These are phyloP conservation scores for Verticillium dahliae DNA, from an alignment of 2,329 filamentous ascomycete species.

Conservation along the genomic window DNA sequence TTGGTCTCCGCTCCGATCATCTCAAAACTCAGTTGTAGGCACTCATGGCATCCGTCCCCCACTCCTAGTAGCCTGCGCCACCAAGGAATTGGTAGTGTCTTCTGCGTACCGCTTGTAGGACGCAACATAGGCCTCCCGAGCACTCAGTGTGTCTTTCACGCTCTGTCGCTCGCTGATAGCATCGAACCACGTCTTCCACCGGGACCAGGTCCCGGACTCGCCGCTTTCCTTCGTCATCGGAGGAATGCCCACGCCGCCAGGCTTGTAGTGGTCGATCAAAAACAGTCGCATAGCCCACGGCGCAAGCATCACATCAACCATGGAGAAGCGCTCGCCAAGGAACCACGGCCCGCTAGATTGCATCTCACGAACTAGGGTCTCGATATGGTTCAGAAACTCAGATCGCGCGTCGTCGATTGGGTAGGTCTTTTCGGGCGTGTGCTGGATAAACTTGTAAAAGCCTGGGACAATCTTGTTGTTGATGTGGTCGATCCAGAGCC, in stretches of 20 bases:
- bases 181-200: constrained; percentile 59
- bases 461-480: constrained; percentile 59
- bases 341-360: constrained; percentile 55
- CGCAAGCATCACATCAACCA: constrained; percentile 65
- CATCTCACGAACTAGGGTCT: constrained; percentile 57
- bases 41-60: constrained; percentile 54
- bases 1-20: no score
- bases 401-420: constrained; percentile 45
- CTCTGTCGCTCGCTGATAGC: constrained; percentile 55
- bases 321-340: constrained; percentile 51
- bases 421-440: constrained; percentile 41
- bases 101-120: constrained; percentile 65
- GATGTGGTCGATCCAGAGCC: constrained; percentile 72
- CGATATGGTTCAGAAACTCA: constrained; percentile 53
- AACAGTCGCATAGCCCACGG: constrained; percentile 69
- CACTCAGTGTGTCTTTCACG: constrained; percentile 62
- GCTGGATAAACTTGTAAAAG: constrained; percentile 59
- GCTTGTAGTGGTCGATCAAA: constrained; percentile 70
- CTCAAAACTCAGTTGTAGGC: not conserved
- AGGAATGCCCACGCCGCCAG: constrained; percentile 42
- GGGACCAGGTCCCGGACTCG: constrained; percentile 52
- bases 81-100: constrained; percentile 54
- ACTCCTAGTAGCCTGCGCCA: constrained; percentile 55
- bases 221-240: constrained; percentile 17
- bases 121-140: constrained; percentile 57